Conservation (phyloP, 2,329 filamentous ascomycete species). For the Apiospora saccharicola region DNA sequence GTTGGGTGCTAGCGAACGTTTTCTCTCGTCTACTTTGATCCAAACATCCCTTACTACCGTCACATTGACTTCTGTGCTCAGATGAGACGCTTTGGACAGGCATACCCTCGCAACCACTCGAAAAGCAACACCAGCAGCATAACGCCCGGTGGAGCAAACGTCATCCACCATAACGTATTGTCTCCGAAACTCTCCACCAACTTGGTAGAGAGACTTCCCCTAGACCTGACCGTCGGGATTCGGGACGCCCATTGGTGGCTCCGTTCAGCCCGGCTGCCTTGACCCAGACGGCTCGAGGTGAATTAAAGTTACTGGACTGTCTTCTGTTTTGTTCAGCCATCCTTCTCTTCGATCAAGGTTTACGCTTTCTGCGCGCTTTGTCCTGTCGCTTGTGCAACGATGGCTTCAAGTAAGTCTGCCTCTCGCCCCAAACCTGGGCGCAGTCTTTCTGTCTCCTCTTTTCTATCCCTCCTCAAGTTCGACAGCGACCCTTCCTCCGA, state of each 20-base stretch:
- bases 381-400: constrained; percentile 26
- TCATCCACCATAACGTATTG: constrained; percentile 23
- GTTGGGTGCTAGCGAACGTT: constrained; percentile 20
- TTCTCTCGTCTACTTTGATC: not conserved
- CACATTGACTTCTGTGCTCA: constrained; percentile 21
- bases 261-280: constrained; percentile 12
- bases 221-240: constrained; percentile 23
- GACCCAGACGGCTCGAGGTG: constrained; percentile 9
- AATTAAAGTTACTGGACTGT: constrained; percentile 21
- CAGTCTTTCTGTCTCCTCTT: constrained; percentile 27
- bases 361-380: not conserved
- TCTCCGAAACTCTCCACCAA: constrained; percentile 23
- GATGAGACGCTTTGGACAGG: constrained; percentile 17
- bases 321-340: constrained; percentile 21
- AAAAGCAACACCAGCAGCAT: constrained; percentile 23
- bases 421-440: constrained; percentile 26
- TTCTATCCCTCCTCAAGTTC: constrained; percentile 26
- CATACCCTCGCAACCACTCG: constrained; percentile 15
- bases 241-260: constrained; percentile 22
- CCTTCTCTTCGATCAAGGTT: constrained; percentile 16
- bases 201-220: constrained; percentile 22
- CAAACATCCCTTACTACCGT: constrained; percentile 21
- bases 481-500: constrained; percentile 18
- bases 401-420: constrained; percentile 32
- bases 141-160: constrained; percentile 24